Evolutionary conservation across 2,329 filamentous ascomycete species (phyloP), one percentile per base, ranked within the genome.

Genomic region (Trichoderma semiorbis): DNA sequence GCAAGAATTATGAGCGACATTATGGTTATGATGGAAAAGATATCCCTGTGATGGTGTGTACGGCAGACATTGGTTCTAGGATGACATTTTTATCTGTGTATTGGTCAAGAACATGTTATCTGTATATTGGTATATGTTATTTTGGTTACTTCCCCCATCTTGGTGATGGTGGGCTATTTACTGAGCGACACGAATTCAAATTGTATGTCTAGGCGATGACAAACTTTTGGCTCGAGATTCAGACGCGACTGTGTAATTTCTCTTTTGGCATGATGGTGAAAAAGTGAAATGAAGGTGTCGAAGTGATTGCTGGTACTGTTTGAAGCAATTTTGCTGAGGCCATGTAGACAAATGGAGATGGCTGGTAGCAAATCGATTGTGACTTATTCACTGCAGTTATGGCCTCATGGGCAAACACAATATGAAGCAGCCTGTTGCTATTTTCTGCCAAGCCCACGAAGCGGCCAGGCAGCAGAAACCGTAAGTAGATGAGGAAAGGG

Each of bases 1-100:
- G 47, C 36, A 58, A 61, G 34, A 34, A 55, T 65, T 26, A 71
- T 43, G 69, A 66, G 61, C 53, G 53, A 58, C 61, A 50, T 65
- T 71, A 60, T 65, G 69, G 69, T 60, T 64, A 71, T 65, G 69
- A 66, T 28, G 62, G 47, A 71, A 60, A 64, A 71, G 60, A 65
- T 71, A 71, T 65, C 67, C 67, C 24, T 53, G 57, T 62, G 57
- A 26, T 69, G 61, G n/a, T 69, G 39, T 61, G 60, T 69, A 62
- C 18, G 57, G 67, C 28, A 14, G 66, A 57, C 32, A 32, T 61
- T 69, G 65, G 57, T 50, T 43, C 47, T 58, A 30, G 53, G 65
- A 68, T 39, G 32, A 58, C 53, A 26, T 21, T 53, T 58, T 67
- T 43, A 50, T 50, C n/a, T 21, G 43, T 67, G 47, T 39, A 43